Evolutionary conservation across 2,329 filamentous ascomycete species (phyloP), one percentile per base, ranked within the genome.

Genomic region (Trichoderma atroviride): DNA sequence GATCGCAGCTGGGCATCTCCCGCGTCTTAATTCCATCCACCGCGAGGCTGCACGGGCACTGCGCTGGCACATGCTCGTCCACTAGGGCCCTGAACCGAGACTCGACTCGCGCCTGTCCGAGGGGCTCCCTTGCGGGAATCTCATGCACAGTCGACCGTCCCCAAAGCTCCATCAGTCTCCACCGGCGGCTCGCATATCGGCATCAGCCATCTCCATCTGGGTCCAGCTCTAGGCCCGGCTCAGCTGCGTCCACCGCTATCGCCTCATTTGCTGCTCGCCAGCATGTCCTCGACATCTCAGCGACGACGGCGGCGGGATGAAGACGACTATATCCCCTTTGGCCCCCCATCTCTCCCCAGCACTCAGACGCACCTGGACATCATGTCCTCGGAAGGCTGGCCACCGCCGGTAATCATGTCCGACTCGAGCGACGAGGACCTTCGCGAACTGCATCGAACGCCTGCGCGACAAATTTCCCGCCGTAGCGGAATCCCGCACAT

Each of bases 281-380:
- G 62, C 64, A 67, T 67, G 64, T 47, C 64, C 40, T 67, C 64
- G 43, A 40, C 55, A 29, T 67, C 64, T 2, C 64, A 67, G 35
- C 64, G 40, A 29, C 64, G 64, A 29, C 64, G 64, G 31, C 64
- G 64, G 47, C 64, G 64, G 59, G 64, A 67, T 52, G 64, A 67
- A 59, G 64, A 67, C 53, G 64, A 67, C 37, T 67, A 67, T 5
- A 67, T 67, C n/a, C 64, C 64, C 22, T 67, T 67, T 58, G 64
- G 64, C 52, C 64, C 64, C 27, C 64, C 64, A 10, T 67, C 64
- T 37, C 64, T 67, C 29, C 64, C 64, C 55, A 67, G 37, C 40
- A 52, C 53, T 4, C 64, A 67, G n/a, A 52, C 64, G 6, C 53
- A 67, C 22, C 31, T 67, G n/a, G 64, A 67, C 53, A 67, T 22